Base-by-base conservation (phyloP, 768 basidiomycete species). In the Strobilomyces dryophilus region DNA sequence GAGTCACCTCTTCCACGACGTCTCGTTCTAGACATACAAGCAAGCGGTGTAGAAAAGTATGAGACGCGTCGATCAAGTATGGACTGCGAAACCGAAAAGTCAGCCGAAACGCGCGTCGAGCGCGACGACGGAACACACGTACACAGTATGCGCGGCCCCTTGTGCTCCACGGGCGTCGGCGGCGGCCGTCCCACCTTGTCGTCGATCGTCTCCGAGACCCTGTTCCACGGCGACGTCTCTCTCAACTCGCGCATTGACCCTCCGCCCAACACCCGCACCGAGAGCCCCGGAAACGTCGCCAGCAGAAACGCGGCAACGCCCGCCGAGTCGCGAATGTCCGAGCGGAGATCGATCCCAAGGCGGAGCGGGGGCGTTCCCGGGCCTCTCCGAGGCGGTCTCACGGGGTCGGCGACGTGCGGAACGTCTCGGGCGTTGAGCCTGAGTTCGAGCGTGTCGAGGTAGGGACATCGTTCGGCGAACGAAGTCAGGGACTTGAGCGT, bases 141-240 rank as follows among this genome's bases (percentile, higher is more conserved):
- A 62, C 61, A 63, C 61, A 62, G 51, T 17, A 61, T 48, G 10
- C 54, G 54, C 10, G 61, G 49, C 0, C 45, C 48, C 17, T 41
- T 50, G n/a, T 46, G 52, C 4, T 36, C 42, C 3, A n/a, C 12
- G 1, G 45, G 53, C 24, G n/a, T 29, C 21, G 45, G 58, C 5
- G 62, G 56, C 17, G 49, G 17, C 20, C 62, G 56, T 14, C 51
- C 59, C 6, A 63, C 41, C 3, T 17, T 39, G 21, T 61, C 51
- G 37, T 63, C 62, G 1, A 63, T 24, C 14, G 58, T 53, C 41
- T 58, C 54, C 8, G 56, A 46, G 1, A 64, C 62, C n/a, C 56
- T 61, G 26, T 58, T 58, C 61, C 61, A 63, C n/a, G 56, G 56
- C 10, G 56, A 64, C 1, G 51, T 54, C 31, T 58, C 62, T 2